Conservation (phyloP, 148 eudicot genomes). For the Chenopodium formosanum region DNA sequence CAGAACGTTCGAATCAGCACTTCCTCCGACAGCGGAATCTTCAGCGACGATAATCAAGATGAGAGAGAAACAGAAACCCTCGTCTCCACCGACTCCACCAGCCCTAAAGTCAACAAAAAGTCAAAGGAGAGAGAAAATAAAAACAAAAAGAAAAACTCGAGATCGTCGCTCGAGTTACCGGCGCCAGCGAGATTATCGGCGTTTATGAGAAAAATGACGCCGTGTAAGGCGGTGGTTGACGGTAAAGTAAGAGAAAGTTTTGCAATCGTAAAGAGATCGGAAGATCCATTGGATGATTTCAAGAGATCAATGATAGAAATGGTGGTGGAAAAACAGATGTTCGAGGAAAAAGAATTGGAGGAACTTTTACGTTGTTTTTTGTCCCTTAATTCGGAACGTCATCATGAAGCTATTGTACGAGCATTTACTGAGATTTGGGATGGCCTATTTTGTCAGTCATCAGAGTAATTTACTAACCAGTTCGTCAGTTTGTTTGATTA, state of each 20-base stretch:
- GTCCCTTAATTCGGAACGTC: slow-evolving; percentile 50
- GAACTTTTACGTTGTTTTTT: slow-evolving; percentile 66
- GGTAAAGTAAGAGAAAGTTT: slow-evolving; percentile 82
- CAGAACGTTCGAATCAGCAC: slow-evolving; percentile 17
- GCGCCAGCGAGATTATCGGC: slow-evolving; percentile 75
- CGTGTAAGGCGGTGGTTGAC: slow-evolving; percentile 53
- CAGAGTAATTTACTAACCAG: neutral
- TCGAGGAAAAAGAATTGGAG: slow-evolving; percentile 56
- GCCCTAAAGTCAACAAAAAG: neutral
- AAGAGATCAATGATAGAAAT: slow-evolving; percentile 82
- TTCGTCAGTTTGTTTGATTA: too few species aligned
- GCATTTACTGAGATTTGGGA: slow-evolving; percentile 78
- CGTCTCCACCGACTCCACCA: slow-evolving; percentile 22
- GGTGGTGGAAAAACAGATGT: slow-evolving; percentile 87
- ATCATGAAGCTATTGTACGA: slow-evolving; percentile 60
- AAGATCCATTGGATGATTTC: slow-evolving; percentile 76
- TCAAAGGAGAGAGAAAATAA: neutral
- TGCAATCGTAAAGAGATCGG: slow-evolving; percentile 75
- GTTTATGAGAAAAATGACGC: slow-evolving; percentile 63
- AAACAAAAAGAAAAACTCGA: neutral
- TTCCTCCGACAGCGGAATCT: slow-evolving; percentile 32
- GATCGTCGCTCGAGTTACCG: slow-evolving; percentile 19
- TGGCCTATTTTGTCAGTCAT: slow-evolving; percentile 32
- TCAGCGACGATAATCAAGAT: slow-evolving; percentile 3
- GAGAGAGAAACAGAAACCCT: slow-evolving; percentile 14